Percentiles rank a stretch among this genome's conserved stretches.
These are phyloP conservation scores for Umbelopsis sp. DNA, from an alignment of 192 early-diverging fungal species.

Conservation along the genomic window DNA sequence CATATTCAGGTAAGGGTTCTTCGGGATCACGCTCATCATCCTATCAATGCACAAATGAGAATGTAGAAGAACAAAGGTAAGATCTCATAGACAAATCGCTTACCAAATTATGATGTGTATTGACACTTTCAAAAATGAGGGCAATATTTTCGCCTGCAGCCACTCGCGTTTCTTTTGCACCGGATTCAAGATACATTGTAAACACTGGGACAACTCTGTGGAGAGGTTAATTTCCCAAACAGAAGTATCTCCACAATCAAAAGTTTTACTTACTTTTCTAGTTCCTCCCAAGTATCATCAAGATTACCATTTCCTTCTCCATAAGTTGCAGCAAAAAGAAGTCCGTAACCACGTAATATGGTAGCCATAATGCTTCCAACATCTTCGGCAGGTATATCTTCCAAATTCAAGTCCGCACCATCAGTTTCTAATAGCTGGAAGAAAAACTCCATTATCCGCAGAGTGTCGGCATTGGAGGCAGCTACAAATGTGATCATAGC, in stretches of 20 bases:
- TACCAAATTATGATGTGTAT: constrained; percentile 28
- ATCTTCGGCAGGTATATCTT: constrained; percentile 19
- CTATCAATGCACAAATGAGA: not conserved
- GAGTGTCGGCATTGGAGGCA: constrained; percentile 30
- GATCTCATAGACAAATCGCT: not conserved
- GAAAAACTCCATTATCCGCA: constrained; percentile 27
- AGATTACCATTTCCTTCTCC: constrained; percentile 23
- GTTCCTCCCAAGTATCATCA: constrained; percentile 38
- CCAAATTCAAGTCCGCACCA: constrained; percentile 27
- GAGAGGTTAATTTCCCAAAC: constrained; percentile 20
- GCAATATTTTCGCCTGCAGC: constrained; percentile 77
- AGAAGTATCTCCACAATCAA: not conserved
- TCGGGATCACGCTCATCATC: constrained; percentile 48
- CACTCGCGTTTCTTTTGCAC: constrained; percentile 62
- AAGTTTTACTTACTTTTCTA: constrained; percentile 31
- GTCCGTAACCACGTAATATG: constrained; percentile 26
- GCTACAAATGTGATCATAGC: constrained; percentile 31
- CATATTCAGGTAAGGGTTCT: constrained; percentile 46
- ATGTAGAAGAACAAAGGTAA: not conserved
- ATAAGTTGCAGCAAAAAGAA: constrained; percentile 28
- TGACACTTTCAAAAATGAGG: constrained; percentile 62
- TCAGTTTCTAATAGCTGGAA: constrained; percentile 35
- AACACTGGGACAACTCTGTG: constrained; percentile 51
- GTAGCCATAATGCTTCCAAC: constrained; percentile 21
- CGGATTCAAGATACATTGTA: constrained; percentile 55